Base-by-base conservation (phyloP, 140 eudicot genomes). In the Oenanthe javanica region DNA sequence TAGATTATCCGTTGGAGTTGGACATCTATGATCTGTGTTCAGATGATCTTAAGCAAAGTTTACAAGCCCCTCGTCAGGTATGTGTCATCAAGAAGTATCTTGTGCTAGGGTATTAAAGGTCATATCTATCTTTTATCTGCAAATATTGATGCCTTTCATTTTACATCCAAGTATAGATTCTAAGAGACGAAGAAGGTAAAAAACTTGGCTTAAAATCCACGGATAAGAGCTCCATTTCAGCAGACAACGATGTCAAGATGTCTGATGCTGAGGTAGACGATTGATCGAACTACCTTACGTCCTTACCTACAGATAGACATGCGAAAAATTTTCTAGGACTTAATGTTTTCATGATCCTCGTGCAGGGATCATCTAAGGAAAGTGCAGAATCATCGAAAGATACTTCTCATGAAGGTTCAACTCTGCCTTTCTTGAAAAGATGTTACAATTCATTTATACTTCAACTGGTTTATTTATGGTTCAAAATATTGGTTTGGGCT, bases 151-250 rank as follows among this genome's bases (percentile, higher is more conserved):
- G 79, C 19, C 66, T 69, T 57, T 42, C 23, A 49, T 61, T 27
- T 71, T 27, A 76, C 27, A 78, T 80, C 70, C 36, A 70, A 82
- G 16, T 59, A 46, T 16, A 95, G 99, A 81, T 80, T 82, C 76
- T 95, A 79, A 91, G 99, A 88, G 98, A 95, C 1, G 99, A 92
- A 82, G 99, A 95, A 79, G 98, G 97, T 75, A 95, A 89, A 86
- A 93, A 95, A 83, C 80, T 86, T 83, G 99, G 99, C 77, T 81
- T 95, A 27, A 69, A 93, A 86, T 77, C 93, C 40, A 88, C 79
- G 40, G 87, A 89, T 71, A 93, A 89, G 84, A 86, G 85, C 80
- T 80, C 98, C 66, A 86, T 47, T 85, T 79, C 96, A 9, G 83
- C 67, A 69, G 96, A 87, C 84, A 87, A 75, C 52, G 97, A 92